Conservation (phyloP, 495 filamentous ascomycete genomes). For the Neurospora sp. region DNA sequence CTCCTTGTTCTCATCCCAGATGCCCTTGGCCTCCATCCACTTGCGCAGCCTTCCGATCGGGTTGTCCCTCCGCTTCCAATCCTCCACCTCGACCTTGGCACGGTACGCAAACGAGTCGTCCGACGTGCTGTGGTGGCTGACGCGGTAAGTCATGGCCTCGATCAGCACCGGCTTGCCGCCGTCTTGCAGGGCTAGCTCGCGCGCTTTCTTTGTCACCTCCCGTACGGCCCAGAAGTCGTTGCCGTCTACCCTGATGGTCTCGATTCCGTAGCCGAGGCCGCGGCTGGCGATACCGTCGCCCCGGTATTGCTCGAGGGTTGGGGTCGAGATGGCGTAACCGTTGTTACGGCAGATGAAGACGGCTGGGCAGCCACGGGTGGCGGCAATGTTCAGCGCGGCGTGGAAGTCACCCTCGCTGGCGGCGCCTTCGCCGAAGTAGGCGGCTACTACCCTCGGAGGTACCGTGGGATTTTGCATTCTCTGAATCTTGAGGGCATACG, state of each 20-base stretch:
- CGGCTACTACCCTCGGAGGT: constrained; percentile 63
- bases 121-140: constrained; percentile 94
- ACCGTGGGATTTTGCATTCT: constrained; percentile 55
- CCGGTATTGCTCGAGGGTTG: constrained; percentile 91
- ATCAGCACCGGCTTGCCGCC: constrained; percentile 77
- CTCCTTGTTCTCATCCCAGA: constrained; percentile 81
- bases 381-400: constrained; percentile 90
- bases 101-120: constrained; percentile 97
- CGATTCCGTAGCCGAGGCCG: constrained; percentile 93
- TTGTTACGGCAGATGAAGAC: constrained; percentile 98
- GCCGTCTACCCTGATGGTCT: constrained; percentile 91
- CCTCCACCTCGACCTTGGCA: constrained; percentile 86
- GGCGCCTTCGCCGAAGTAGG: constrained; percentile 97
- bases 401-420: constrained; percentile 98
- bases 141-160: constrained; percentile 96
- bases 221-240: constrained; percentile 95
- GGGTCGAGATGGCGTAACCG: constrained; percentile 90
- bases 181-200: constrained; percentile 63
- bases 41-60: constrained; percentile 86
- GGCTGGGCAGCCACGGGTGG: constrained; percentile 81
- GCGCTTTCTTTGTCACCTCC: constrained; percentile 69
- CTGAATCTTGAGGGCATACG: constrained; percentile 88
- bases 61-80: constrained; percentile 95
- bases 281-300: constrained; percentile 94
- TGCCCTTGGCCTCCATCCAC: constrained; percentile 70